Percentiles rank a stretch among this genome's conserved stretches.
phyloP scores from a whole-genome alignment of 495 filamentous ascomycete species.

The Darksidea phi region DNA sequence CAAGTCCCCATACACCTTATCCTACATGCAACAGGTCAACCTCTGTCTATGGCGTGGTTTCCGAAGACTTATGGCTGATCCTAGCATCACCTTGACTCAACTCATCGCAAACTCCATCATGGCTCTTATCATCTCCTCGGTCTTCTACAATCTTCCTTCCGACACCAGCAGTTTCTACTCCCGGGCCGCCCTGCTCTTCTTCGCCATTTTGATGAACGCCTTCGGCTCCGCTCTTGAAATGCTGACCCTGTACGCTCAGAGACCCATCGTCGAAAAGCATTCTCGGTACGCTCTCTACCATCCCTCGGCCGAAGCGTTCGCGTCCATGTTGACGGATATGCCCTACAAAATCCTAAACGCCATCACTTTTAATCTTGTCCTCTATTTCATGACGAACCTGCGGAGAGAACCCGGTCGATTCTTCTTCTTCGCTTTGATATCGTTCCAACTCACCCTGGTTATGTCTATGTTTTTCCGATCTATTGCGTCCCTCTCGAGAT shows the following conservation, averaged over 20 bases:
- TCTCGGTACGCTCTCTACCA: conserved; percentile 88
- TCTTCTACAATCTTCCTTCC: conserved; percentile 72
- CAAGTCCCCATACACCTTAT: conserved; percentile 75
- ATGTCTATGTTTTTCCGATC: conserved; percentile 65
- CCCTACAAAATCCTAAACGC: conserved; percentile 60
- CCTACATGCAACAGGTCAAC: conserved; percentile 65
- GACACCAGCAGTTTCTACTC: conserved; percentile 71
- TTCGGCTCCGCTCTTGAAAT: conserved; percentile 79
- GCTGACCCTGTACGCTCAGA: conserved; percentile 81
- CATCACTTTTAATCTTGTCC: conserved; percentile 63
- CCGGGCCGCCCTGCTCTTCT: conserved; percentile 82
- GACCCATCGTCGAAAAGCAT: conserved; percentile 92
- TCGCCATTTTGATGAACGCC: conserved; percentile 82
- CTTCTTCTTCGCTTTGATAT: conserved; percentile 52
- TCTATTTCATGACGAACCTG: conserved; percentile 87
- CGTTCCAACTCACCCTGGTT: conserved; percentile 46
- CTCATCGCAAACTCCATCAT: conserved; percentile 73
- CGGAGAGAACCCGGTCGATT: conserved; percentile 68
- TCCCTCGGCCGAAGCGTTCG: conserved; percentile 80
- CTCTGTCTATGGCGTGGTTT: conserved; percentile 77
- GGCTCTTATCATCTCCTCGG: conserved; percentile 73
- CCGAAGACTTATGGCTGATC: conserved; percentile 66
- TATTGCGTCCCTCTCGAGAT: conserved; percentile 75
- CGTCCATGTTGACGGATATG: conserved; percentile 78
- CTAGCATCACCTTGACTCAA: conserved; percentile 65